Evolutionary conservation across 1,284 basidiomycete genomes (phyloP).

Genomic region (Hypsizygus ulmarius): DNA sequence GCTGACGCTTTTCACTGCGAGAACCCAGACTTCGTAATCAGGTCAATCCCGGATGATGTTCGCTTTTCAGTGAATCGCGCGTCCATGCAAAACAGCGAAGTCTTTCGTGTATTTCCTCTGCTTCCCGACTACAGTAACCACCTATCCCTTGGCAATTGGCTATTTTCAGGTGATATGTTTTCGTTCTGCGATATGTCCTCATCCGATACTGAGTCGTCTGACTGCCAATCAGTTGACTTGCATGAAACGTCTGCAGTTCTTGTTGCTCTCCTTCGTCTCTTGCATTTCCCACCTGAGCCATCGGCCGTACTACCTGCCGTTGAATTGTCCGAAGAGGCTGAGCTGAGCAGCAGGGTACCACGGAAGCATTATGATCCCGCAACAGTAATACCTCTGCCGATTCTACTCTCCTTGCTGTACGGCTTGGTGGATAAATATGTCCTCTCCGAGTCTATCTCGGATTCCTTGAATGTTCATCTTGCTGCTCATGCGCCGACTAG

Average conservation of each 20-base stretch:
- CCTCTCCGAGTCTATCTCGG: conserved; percentile 41
- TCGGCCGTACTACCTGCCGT: conserved; percentile 26
- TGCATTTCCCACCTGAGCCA: conserved; percentile 48
- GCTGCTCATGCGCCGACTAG: conserved; percentile 48
- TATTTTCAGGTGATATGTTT: conserved; percentile 59
- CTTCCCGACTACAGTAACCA: conserved; percentile 1
- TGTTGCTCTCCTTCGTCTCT: conserved; percentile 46
- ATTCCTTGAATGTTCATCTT: conserved; percentile 48
- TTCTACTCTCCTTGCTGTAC: conserved; percentile 50
- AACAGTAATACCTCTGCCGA: conserved; percentile 57
- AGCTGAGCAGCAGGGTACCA: conserved; percentile 25
- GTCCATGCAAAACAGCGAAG: conserved; percentile 49
- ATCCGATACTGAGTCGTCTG: conserved; percentile 13
- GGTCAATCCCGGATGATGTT: conserved; percentile 46
- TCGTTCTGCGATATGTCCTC: conserved; percentile 43
- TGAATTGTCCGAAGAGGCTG: conserved; percentile 17
- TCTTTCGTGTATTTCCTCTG: conserved; percentile 49
- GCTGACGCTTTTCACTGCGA: conserved; percentile 35
- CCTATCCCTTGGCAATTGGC: conserved; percentile 11
- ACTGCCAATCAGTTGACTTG: conserved; percentile 42
- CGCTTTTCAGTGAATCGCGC: conserved; percentile 46
- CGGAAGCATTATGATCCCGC: conserved; percentile 36
- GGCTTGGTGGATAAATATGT: conserved; percentile 62
- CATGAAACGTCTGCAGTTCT: conserved; percentile 48
- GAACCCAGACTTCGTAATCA: conserved; percentile 50